Conservation (phyloP, 805 yeast genomes). For the Suhomyces canberraensis region DNA sequence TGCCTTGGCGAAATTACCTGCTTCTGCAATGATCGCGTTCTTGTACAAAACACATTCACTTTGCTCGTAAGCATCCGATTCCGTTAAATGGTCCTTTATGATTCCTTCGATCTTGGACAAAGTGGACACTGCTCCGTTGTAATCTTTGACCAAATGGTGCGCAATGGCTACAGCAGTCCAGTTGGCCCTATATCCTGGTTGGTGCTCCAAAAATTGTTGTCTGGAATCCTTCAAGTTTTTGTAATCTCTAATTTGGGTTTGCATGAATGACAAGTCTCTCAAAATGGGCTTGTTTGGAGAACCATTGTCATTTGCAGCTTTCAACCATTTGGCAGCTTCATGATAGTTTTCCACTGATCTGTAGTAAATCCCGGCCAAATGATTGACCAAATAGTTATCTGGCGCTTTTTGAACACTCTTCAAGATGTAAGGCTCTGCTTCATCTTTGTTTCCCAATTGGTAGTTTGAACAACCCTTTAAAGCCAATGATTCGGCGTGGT, state of each 20-base stretch:
- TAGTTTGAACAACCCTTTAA: constrained; percentile 74
- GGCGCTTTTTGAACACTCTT: constrained; percentile 61
- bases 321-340: constrained; percentile 77
- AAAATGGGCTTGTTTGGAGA: constrained; percentile 74
- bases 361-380: constrained; percentile 81
- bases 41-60: constrained; percentile 78
- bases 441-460: constrained; percentile 55
- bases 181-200: constrained; percentile 80
- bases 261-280: constrained; percentile 77
- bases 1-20: constrained; percentile 64
- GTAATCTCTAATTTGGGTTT: constrained; percentile 76
- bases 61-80: constrained; percentile 68
- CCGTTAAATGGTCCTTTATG: constrained; percentile 64
- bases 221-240: constrained; percentile 61
- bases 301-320: constrained; percentile 71
- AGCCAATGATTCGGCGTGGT: constrained; percentile 77
- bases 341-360: constrained; percentile 64
- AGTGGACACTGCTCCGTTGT: constrained; percentile 65
- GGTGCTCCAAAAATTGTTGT: constrained; percentile 62
- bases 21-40: constrained; percentile 58
- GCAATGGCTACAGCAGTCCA: constrained; percentile 91
- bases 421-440: constrained; percentile 58
- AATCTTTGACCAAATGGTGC: constrained; percentile 69
- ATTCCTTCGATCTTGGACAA: constrained; percentile 73
- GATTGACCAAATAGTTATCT: constrained; percentile 70